These are phyloP conservation scores for Botryotinia narcissicola DNA, from an alignment of 2,329 filamentous ascomycete species.

Conservation along the genomic window DNA sequence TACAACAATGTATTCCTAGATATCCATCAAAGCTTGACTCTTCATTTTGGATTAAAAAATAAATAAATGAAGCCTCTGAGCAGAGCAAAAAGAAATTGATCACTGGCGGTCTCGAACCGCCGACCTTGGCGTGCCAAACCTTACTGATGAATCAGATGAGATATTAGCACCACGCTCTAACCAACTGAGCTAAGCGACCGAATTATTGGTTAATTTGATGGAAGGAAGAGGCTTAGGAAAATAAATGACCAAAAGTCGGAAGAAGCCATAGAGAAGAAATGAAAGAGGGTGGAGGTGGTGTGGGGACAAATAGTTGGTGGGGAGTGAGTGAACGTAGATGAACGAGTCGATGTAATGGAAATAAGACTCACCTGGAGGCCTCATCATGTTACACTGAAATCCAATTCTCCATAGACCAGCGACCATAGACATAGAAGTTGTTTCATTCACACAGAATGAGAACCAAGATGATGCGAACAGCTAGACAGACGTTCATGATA, in stretches of 20 bases:
- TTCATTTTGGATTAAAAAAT: no score
- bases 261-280: neutral
- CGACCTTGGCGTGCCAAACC: slow-evolving; percentile 4
- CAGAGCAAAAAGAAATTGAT: neutral
- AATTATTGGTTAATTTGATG: neutral
- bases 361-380: neutral
- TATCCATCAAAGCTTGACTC: neutral
- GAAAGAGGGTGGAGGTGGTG: no score
- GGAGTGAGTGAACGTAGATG: neutral
- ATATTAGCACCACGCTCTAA: slow-evolving; percentile 18
- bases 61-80: neutral
- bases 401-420: neutral
- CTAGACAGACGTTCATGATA: neutral
- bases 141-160: rapidly evolving
- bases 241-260: rapidly evolving
- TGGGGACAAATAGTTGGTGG: neutral
- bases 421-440: neutral
- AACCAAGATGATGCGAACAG: neutral
- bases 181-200: slow-evolving; percentile 11
- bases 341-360: neutral
- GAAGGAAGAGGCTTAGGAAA: rapidly evolving
- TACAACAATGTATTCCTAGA: neutral
- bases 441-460: neutral
- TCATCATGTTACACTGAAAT: neutral
- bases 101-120: neutral